phyloP scores from a whole-genome alignment of 2,329 filamentous ascomycete species.

The Colletotrichum agaves region DNA sequence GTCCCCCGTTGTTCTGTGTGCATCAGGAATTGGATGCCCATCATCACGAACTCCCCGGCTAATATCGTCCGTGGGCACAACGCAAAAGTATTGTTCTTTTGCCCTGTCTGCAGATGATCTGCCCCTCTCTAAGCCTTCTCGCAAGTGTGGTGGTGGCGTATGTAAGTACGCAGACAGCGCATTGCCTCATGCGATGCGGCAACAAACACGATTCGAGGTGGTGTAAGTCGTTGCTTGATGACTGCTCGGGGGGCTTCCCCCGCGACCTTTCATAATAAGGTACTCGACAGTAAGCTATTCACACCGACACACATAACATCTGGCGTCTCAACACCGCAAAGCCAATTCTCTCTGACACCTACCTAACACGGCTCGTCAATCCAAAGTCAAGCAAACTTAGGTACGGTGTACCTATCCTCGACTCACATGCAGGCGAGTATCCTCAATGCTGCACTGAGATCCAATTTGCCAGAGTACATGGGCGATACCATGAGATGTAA shows the following conservation, averaged over 20 bases:
- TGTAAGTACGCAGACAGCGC: not conserved
- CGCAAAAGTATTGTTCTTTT: slow-evolving; percentile 21
- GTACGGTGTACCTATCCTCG: not conserved
- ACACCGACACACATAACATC: slow-evolving; percentile 6
- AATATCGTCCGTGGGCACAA: slow-evolving; percentile 11
- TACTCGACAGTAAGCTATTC: slow-evolving; percentile 4
- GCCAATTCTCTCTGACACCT: not conserved
- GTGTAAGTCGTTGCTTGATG: not conserved
- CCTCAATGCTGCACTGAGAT: slow-evolving; percentile 1
- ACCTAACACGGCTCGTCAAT: not conserved
- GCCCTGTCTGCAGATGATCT: slow-evolving; percentile 1
- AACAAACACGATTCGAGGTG: not conserved
- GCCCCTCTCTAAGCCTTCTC: slow-evolving; percentile 15
- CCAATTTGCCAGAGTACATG: too few species aligned
- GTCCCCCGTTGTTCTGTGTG: not conserved
- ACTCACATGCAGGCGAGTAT: slow-evolving; percentile 8
- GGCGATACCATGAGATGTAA: not conserved
- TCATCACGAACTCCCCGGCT: slow-evolving; percentile 19
- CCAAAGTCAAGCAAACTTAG: slow-evolving; percentile 6
- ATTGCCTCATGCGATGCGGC: not conserved
- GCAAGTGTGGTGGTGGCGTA: not conserved
- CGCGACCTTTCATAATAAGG: not conserved
- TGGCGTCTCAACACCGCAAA: slow-evolving; percentile 3
- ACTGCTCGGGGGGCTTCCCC: not conserved
- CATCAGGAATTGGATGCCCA: slow-evolving; percentile 14